phyloP scores from a whole-genome alignment of 2,329 filamentous ascomycete species.

The Hypomyces perniciosus region DNA sequence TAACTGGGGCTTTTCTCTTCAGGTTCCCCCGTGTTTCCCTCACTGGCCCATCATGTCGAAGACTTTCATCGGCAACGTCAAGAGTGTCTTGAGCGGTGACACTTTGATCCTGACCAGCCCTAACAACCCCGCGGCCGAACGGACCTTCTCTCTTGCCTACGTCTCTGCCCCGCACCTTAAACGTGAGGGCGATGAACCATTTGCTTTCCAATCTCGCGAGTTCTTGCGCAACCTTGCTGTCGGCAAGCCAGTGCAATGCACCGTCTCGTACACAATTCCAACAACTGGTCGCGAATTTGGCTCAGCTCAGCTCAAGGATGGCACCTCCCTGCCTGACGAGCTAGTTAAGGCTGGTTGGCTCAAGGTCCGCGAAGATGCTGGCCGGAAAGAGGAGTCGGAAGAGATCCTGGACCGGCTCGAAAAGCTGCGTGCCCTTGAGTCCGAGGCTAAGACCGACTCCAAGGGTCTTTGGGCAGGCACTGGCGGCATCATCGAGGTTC shows the following conservation, averaged over 20 bases:
- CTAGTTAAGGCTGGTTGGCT: conserved; percentile 85
- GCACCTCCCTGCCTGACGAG: conserved; percentile 72
- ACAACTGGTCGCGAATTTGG: conserved; percentile 85
- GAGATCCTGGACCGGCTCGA: conserved; percentile 67
- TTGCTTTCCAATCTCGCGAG: conserved; percentile 91
- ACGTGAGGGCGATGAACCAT: conserved; percentile 87
- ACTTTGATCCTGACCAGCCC: conserved; percentile 78
- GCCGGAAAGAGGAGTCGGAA: conserved; percentile 81
- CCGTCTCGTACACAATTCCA: conserved; percentile 80
- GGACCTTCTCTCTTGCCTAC: conserved; percentile 83
- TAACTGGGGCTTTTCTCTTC: not conserved
- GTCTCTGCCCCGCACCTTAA: conserved; percentile 81
- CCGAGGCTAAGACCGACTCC: conserved; percentile 67
- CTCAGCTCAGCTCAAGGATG: conserved; percentile 67
- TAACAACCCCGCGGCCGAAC: conserved; percentile 75
- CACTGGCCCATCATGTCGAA: conserved; percentile 39
- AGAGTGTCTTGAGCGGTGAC: conserved; percentile 91
- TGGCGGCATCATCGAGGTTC: conserved; percentile 64
- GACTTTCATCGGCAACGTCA: conserved; percentile 67
- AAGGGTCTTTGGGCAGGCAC: conserved; percentile 75
- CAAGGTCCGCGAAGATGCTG: conserved; percentile 90
- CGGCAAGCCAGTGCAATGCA: conserved; percentile 82
- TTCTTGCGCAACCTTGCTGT: conserved; percentile 78
- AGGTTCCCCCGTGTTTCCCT: conserved; percentile 7
- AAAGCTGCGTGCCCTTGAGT: conserved; percentile 69